Percentiles rank a stretch among this genome's conserved stretches.
Conservation (phyloP, 371 early-diverging fungal species). For the Mortierella sp. region DNA sequence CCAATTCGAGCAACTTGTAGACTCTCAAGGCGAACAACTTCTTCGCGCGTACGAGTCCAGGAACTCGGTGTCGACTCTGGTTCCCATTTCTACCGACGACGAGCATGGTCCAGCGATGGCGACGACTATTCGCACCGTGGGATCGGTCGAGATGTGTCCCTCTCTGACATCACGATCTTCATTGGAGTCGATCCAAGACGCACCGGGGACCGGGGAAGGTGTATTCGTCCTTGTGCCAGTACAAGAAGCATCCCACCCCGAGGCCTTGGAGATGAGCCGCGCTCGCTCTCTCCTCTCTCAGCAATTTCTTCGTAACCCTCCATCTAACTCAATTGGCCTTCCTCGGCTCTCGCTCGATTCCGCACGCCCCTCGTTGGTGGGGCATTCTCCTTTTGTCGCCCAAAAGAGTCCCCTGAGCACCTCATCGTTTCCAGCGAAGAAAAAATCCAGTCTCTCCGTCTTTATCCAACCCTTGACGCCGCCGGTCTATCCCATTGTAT, state of each 20-base stretch:
- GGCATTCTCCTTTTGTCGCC: not conserved
- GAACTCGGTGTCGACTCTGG: not conserved
- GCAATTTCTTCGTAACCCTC: conserved; percentile 28
- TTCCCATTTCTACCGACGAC: not conserved
- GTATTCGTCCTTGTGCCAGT: not conserved
- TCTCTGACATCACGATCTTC: not conserved
- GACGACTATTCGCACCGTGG: not conserved
- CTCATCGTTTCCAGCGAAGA: conserved; percentile 15
- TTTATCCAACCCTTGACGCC: conserved; percentile 20
- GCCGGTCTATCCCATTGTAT: conserved; percentile 18
- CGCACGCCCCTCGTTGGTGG: conserved; percentile 3
- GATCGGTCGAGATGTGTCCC: not conserved
- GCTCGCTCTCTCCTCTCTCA: conserved; percentile 33
- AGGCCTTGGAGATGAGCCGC: conserved; percentile 19
- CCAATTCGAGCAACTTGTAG: conserved; percentile 23
- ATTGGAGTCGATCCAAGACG: not conserved
- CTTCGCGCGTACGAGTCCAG: not conserved
- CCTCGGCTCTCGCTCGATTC: conserved; percentile 17
- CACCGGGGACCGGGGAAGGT: not conserved
- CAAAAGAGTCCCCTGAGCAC: conserved; percentile 22
- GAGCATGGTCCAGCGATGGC: too few species aligned
- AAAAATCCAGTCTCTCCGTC: conserved; percentile 17
- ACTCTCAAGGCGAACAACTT: conserved; percentile 16
- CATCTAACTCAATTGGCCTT: not conserved
- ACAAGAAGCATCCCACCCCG: not conserved